Evolutionary conservation across 1,284 basidiomycete genomes (phyloP).

Genomic region (Thecaphora frezii): DNA sequence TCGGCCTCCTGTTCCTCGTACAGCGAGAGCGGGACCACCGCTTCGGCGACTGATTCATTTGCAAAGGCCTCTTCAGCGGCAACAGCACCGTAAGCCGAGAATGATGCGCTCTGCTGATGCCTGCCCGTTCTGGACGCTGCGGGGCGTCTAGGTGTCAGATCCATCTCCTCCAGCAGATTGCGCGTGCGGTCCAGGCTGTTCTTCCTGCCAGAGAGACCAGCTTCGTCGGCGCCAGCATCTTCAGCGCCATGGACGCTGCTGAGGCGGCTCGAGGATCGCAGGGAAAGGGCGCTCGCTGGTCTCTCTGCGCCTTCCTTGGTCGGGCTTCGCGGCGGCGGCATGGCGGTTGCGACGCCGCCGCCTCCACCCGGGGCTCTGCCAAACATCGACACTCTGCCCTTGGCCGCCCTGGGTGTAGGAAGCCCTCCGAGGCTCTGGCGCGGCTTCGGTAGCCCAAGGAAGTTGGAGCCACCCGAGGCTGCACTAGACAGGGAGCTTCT

Average conservation of each 20-base stretch:
- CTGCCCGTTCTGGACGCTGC: background rate
- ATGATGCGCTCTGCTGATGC: conserved; percentile 1
- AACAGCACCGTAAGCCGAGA: conserved; percentile 4
- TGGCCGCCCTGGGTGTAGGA: conserved; percentile 30
- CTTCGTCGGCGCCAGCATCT: background rate
- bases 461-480: conserved; percentile 12
- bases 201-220: background rate
- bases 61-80: conserved; percentile 11
- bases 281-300: conserved; percentile 20
- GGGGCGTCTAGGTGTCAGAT: conserved; percentile 35
- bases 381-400: conserved; percentile 40
- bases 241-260: conserved; percentile 3
- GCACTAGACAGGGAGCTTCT: conserved; percentile 1
- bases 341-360: conserved; percentile 15
- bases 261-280: conserved; percentile 30
- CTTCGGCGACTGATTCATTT: conserved; percentile 36
- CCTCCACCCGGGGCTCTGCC: conserved; percentile 19
- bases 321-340: conserved; percentile 42
- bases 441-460: conserved; percentile 23
- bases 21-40: conserved; percentile 47
- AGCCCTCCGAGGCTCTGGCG: conserved; percentile 35
- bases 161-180: conserved; percentile 51
- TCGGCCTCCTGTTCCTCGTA: conserved; percentile 57
- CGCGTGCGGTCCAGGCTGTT: conserved; percentile 62
- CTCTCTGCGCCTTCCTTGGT: conserved; percentile 25